Base-by-base conservation (phyloP, 108 stramenopile genomes). In the Parietichytrium sp. region DNA sequence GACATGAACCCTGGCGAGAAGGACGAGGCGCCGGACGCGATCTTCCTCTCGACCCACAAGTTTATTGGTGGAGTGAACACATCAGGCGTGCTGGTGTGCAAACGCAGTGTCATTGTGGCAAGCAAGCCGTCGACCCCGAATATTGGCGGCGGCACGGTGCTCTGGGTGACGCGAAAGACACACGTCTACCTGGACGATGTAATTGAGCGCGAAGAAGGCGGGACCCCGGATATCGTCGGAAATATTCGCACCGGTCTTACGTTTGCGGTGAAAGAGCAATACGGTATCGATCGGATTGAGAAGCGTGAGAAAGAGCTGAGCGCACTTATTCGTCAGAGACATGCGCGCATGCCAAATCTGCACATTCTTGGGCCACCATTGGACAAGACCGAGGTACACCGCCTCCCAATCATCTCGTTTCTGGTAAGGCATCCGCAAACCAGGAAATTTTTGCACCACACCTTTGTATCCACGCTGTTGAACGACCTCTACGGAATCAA, bases 401-500 rank as follows among this genome's bases (percentile, higher is more conserved):
- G 53, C 88, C 91, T 54, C 91, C 96, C 72, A 88, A 96, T 89
- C 52, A 93, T 79, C 88, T 95, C 78, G 53, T 97, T 80, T 80
- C 94, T 82, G 91, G 91, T 87, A 16, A n/a, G n/a, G n/a, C n/a
- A n/a, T n/a, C n/a, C n/a, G n/a, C n/a, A n/a, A n/a, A n/a, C n/a
- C n/a, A n/a, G n/a, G n/a, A n/a, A n/a, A n/a, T n/a, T n/a, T n/a
- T 86, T 99, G 31, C 98, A 99, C 82, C 96, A 94, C 87, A 95
- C 95, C 79, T 97, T 95, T 79, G 98, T 97, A 38, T 95, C 94
- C 55, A 95, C 95, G 45, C 85, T 97, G 33, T 86, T 97, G 36
- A 96, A 96, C 82, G 98, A 99, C 88, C 86, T 99, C 16, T 99
- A 97, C 83, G 98, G 98, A 4, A 95, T 99, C 52, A 96, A 99